Evolutionary conservation across 148 eudicot species (phyloP), one percentile per base, ranked within the genome.

Genomic region (Diospyros kaki): DNA sequence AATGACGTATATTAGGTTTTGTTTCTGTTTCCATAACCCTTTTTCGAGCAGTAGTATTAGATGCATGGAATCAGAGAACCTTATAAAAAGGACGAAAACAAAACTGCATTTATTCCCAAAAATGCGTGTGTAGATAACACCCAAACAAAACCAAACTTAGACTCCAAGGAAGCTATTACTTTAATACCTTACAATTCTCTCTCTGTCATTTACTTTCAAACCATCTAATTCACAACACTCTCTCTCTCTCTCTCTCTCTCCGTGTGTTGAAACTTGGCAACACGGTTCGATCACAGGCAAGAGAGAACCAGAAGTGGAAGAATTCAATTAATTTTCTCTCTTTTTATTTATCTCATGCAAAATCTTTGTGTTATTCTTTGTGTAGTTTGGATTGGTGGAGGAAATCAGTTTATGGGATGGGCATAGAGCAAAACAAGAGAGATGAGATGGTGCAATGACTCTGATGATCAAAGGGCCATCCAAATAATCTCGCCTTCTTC

Each of bases 161-260:
- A 85, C 89, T 89, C 92, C 89, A 92, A 92, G 97, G 92, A 88
- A 89, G 85, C 92, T 59, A 12, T 65, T 58, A 66, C 75, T 77
- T 60, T 63, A 75, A 58, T 41, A n/a, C 28, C 13, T 45, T 59
- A 28, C 66, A 18, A 64, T 17, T 58, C 68, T 41, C 44, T 61
- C 58, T 12, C 61, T 68, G 10, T 9, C 28, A 18, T 13, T 12
- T n/a, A 50, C 43, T 74, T 74, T 54, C 52, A 10, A 38, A 13
- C 4, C 10, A 5, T 43, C 64, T 39, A 5, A n/a, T 52, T 42
- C 71, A 63, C n/a, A 14, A 10, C 48, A 12, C 9, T 62, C 55
- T 58, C 68, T 73, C 42, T 42, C 18, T 69, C 3, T 56, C 48
- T 64, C 73, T 75, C 77, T 71, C 52, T 73, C 81, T 69, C 60